Base-by-base conservation (phyloP, 129 eudicot genomes). In the Artemisia argyi region DNA sequence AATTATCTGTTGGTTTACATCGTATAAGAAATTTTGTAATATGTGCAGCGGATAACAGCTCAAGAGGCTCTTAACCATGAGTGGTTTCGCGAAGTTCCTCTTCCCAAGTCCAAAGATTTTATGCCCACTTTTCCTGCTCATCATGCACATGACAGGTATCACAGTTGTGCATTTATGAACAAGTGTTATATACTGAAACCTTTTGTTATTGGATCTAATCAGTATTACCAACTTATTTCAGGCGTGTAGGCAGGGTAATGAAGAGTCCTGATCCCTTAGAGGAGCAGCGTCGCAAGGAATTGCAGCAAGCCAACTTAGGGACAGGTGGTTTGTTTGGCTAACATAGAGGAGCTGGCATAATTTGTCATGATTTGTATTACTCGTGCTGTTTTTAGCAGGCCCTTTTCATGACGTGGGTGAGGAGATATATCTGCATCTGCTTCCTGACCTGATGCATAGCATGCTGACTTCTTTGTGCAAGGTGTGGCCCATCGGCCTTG, bases 121-220 rank as follows among this genome's bases (percentile, higher is more conserved):
- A 91, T 88, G 97, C 97, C 97, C 67, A 91, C 96, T n/a, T 91
- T 91, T 81, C 97, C 97, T 69, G 93, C 97, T 65, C 93, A 88
- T 60, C 97, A 91, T 88, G 96, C 84, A 2, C 96, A 80, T 35
- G 91, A 89, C 80, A 86, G 92, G 96, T 86, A 79, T 59, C 16
- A 1, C 51, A 57, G 24, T 20, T 12, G 48, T 52, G 17, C 20
- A 15, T 59, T 52, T 10, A 11, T 15, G 10, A 68, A 18, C 28
- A 60, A 13, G 65, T 24, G 44, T 22, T 60, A 26, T 14, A 60
- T 24, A 24, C 35, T 59, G 35, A 59, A 24, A 24, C 42, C 64
- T 24, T 60, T 26, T 60, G 42, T 60, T 60, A n/a, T 3, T 59
- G n/a, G 30, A 12, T 26, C 65, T 61, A 61, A 61, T 61, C 35